Evolutionary conservation across 2,329 filamentous ascomycete species (phyloP).

Genomic region (Ophiostoma quercus): DNA sequence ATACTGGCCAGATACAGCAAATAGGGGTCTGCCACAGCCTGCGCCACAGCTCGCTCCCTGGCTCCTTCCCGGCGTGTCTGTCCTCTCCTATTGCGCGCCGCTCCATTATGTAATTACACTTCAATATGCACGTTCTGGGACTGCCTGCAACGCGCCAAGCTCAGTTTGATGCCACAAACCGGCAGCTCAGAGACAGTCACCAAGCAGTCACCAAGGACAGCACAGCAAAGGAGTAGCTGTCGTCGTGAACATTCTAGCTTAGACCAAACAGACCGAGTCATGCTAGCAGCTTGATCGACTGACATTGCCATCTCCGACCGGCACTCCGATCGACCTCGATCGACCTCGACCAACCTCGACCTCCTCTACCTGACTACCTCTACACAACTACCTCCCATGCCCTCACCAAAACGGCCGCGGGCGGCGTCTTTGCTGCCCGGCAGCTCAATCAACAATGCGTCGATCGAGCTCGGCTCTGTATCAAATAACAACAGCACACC

Average conservation of each 20-base stretch:
- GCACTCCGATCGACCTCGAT: neutral
- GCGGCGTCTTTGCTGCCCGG: slow-evolving; percentile 13
- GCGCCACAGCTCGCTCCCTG: slow-evolving; percentile 6
- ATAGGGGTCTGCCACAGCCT: slow-evolving; percentile 10
- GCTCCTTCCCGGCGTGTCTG: neutral
- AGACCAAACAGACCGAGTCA: neutral
- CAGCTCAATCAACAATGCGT: slow-evolving; percentile 30
- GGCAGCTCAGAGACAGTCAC: neutral
- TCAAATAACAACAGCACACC: slow-evolving; percentile 37
- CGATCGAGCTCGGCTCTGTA: slow-evolving; percentile 50
- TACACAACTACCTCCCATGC: slow-evolving; percentile 18
- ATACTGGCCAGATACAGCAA: too few species aligned
- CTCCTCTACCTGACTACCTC: slow-evolving; percentile 2
- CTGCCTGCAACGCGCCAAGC: slow-evolving; percentile 13
- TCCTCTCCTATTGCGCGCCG: slow-evolving; percentile 10
- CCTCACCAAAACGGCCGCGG: slow-evolving; percentile 22
- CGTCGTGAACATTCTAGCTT: neutral
- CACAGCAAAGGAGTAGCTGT: neutral
- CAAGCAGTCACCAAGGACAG: neutral
- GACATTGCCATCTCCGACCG: neutral
- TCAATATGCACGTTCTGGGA: neutral
- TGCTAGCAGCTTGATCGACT: slow-evolving; percentile 7
- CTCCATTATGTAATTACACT: slow-evolving; percentile 12
- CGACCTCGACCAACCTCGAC: neutral
- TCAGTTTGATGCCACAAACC: neutral